Evolutionary conservation across 2,329 filamentous ascomycete genomes (phyloP).

Genomic region (Cryphonectria carpinicola): DNA sequence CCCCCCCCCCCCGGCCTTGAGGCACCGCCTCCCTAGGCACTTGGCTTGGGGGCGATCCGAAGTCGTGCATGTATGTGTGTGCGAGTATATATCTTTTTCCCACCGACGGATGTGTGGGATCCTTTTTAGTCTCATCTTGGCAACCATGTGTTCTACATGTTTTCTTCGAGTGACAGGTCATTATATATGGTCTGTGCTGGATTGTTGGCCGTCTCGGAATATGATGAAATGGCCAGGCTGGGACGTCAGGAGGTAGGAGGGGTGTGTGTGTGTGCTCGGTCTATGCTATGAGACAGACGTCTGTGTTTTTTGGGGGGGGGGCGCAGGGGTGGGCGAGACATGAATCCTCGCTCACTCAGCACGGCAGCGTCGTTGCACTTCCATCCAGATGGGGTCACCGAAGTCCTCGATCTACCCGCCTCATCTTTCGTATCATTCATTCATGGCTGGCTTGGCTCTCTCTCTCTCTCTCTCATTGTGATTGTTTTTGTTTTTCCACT

Average conservation of each 20-base stretch:
- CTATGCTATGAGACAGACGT: neutral
- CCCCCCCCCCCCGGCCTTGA: neutral
- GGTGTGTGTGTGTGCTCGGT: neutral
- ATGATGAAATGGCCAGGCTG: neutral
- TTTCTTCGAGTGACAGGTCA: neutral
- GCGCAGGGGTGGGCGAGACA: neutral
- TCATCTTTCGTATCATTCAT: neutral
- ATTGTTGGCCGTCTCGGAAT: neutral
- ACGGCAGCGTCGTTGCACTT: neutral
- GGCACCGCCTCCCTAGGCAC: too few species aligned
- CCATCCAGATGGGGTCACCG: neutral
- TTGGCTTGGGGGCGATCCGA: conserved; percentile 8
- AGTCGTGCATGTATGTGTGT: neutral
- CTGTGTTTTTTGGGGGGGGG: too few species aligned
- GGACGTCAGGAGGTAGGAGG: neutral
- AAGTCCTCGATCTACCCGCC: neutral
- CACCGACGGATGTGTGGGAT: neutral
- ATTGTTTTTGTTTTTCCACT: too few species aligned
- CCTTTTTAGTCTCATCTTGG: neutral
- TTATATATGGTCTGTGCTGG: neutral
- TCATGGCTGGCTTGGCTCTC: neutral
- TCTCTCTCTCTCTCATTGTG: neutral
- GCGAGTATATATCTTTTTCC: neutral
- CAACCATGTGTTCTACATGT: neutral
- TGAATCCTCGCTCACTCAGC: neutral